These are phyloP conservation scores for Aureobasidium sp. DNA, from an alignment of 2,329 filamentous ascomycete species.

Conservation along the genomic window DNA sequence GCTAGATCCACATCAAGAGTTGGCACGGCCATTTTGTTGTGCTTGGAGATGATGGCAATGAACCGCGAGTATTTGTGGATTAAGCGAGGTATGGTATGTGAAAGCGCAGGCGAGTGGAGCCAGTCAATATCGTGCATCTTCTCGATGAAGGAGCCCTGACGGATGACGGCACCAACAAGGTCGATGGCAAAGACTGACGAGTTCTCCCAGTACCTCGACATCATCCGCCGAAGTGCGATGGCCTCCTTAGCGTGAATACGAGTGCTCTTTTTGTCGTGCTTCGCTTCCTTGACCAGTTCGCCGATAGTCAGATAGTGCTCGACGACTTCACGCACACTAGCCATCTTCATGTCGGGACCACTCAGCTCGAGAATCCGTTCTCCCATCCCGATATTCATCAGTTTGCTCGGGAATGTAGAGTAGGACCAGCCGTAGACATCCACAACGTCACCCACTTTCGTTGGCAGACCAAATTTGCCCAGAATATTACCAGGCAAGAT, in stretches of 20 bases:
- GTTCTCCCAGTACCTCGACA: constrained; percentile 65
- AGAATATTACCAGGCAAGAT: constrained; percentile 66
- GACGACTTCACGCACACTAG: constrained; percentile 45
- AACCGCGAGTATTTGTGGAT: constrained; percentile 61
- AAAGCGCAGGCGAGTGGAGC: constrained; percentile 63
- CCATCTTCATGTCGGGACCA: constrained; percentile 35
- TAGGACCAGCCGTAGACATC: constrained; percentile 14
- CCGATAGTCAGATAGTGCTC: constrained; percentile 39
- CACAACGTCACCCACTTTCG: constrained; percentile 24
- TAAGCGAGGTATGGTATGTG: constrained; percentile 57
- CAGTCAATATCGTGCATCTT: constrained; percentile 75
- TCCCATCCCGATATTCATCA: constrained; percentile 43
- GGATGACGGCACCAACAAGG: constrained; percentile 56
- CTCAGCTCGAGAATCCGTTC: constrained; percentile 28
- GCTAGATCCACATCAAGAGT: constrained; percentile 68
- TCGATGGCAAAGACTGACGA: constrained; percentile 58
- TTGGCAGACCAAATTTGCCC: constrained; percentile 42
- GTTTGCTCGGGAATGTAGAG: constrained; percentile 19
- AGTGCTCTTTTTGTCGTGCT: constrained; percentile 1
- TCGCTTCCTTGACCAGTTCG: constrained; percentile 34
- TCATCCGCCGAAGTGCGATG: constrained; percentile 56
- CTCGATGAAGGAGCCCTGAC: constrained; percentile 59
- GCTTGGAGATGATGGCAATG: constrained; percentile 51
- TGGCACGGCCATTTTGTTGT: constrained; percentile 51
- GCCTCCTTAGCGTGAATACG: constrained; percentile 17